Conservation (phyloP, 2,329 filamentous ascomycete genomes). For the Venturia asperata region DNA sequence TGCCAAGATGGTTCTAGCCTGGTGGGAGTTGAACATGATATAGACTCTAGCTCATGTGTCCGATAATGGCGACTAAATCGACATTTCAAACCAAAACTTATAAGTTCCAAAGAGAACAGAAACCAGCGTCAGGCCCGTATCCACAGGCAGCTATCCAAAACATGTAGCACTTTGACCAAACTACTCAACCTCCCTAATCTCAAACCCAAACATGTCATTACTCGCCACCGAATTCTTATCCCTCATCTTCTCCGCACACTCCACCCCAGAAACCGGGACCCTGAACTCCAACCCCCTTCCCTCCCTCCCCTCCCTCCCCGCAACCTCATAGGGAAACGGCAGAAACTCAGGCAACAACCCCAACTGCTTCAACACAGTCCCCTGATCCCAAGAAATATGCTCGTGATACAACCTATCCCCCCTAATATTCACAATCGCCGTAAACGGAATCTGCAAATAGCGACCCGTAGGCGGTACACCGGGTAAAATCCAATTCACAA, state of each 20-base stretch:
- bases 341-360: conserved; percentile 59
- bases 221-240: conserved; percentile 44
- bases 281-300: conserved; percentile 46
- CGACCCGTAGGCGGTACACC: conserved; percentile 52
- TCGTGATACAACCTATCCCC: conserved; percentile 64
- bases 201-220: conserved; percentile 50
- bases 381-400: conserved; percentile 65
- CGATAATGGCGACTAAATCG: too few species aligned
- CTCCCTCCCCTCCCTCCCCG: conserved; percentile 28
- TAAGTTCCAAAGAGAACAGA: too few species aligned
- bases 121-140: too few species aligned
- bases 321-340: conserved; percentile 51
- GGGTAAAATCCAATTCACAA: conserved; percentile 60
- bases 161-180: too few species aligned
- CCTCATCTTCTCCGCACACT: conserved; percentile 46
- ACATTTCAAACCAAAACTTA: too few species aligned
- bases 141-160: too few species aligned
- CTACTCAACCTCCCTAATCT: conserved; percentile 23
- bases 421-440: conserved; percentile 58
- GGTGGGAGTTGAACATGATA: too few species aligned
- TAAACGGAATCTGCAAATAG: conserved; percentile 54
- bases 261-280: conserved; percentile 53
- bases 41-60: too few species aligned
- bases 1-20: too few species aligned
- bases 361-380: conserved; percentile 53